Base-by-base conservation (phyloP, 1,284 basidiomycete species). In the Afroboletus lepidellus region DNA sequence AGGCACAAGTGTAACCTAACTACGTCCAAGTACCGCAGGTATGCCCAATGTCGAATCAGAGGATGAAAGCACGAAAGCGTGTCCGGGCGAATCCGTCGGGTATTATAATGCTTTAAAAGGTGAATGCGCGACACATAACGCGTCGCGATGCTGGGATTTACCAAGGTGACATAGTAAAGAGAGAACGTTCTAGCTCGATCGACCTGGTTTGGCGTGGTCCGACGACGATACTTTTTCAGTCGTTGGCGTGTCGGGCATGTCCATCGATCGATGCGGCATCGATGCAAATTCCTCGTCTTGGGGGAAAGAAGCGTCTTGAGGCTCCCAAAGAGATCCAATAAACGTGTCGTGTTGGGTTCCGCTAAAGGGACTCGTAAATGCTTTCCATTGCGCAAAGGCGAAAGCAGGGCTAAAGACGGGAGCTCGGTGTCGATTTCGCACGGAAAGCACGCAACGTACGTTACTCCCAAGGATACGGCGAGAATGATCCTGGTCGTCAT, bases 401-500 rank as follows among this genome's bases (percentile, higher is more conserved):
- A 71, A 68, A 3, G 46, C 58, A 18, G 66, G 66, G 30, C 66
- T 68, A 24, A 21, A 45, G 13, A 54, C 27, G 5, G 24, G 20
- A 24, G 21, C 21, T 18, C 39, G 45, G 36, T 12, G 37, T 43
- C 5, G 9, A 13, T 16, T 27, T 8, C 20, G 29, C 25, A 24
- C 12, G 29, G n/a, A 23, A 7, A 29, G 7, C 24, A 27, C 15
- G 29, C 24, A 8, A 60, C 74, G 50, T 62, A 77, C 74, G 69
- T 76, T 13, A 76, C 57, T 41, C 57, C 75, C 46, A 81, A 54
- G 5, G 81, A 80, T 18, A 69, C 70, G n/a, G 68, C 74, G 9
- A 84, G 53, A 33, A 77, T 61, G 47, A 82, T 70, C 51, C 75
- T 66, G 2, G 79, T 79, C 29, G 67, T 61, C 37, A 72, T 51